phyloP scores from a whole-genome alignment of 352 stramenopile genomes.

The Phytophthora palmivora region DNA sequence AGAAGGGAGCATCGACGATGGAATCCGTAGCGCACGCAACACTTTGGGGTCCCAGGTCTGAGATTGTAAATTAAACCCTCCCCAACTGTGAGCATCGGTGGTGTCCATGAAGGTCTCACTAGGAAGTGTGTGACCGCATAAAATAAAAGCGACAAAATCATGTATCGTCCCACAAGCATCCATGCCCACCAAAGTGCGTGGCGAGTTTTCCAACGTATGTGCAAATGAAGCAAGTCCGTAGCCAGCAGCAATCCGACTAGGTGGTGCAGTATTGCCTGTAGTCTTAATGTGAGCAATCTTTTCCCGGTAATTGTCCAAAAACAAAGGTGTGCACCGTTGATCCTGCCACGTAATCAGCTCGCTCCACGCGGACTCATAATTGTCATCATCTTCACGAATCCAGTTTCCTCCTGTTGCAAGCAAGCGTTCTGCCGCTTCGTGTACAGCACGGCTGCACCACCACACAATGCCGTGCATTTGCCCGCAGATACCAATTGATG shows the following conservation, averaged over 20 bases:
- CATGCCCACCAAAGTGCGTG: slow-evolving; percentile 48
- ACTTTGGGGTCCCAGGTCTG: slow-evolving; percentile 54
- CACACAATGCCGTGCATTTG: slow-evolving; percentile 91
- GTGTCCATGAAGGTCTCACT: slow-evolving; percentile 66
- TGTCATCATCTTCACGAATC: slow-evolving; percentile 13
- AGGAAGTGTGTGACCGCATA: slow-evolving; percentile 60
- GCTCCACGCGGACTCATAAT: slow-evolving; percentile 52
- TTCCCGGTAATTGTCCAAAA: slow-evolving; percentile 47
- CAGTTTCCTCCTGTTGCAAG: slow-evolving; percentile 18
- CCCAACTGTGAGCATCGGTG: slow-evolving; percentile 84
- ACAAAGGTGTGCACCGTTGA: slow-evolving; percentile 67
- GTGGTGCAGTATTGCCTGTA: slow-evolving; percentile 1
- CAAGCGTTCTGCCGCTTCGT: slow-evolving; percentile 35
- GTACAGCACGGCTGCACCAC: slow-evolving; percentile 65
- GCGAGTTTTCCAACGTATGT: slow-evolving; percentile 49
- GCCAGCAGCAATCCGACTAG: slow-evolving; percentile 55
- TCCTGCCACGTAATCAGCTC: slow-evolving; percentile 84
- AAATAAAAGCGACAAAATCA: slow-evolving; percentile 75
- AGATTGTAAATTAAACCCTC: slow-evolving; percentile 54
- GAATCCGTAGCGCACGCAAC: slow-evolving; percentile 65
- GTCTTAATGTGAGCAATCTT: slow-evolving; percentile 25
- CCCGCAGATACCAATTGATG: slow-evolving; percentile 73
- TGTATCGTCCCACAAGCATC: slow-evolving; percentile 85
- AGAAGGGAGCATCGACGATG: slow-evolving; percentile 61
- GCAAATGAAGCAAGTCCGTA: slow-evolving; percentile 80